Percentiles rank a stretch among this genome's conserved stretches.
Conservation (phyloP, 108 stramenopile species). For the Fistulifera pelliculosa region DNA sequence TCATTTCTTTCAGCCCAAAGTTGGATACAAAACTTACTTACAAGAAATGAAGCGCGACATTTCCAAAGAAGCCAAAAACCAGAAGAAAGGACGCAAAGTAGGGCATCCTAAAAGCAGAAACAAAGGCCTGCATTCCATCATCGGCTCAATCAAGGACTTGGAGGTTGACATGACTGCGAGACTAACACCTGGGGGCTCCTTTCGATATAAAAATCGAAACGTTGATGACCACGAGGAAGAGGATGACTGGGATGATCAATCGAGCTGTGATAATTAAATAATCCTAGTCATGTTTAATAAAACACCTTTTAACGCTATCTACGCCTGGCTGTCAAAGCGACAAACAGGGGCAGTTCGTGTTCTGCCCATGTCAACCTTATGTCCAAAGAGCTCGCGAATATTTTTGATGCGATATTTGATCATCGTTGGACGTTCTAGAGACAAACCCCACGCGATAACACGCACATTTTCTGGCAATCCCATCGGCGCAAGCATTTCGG, state of each 20-base stretch:
- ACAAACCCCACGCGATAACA: slow-evolving; percentile 99
- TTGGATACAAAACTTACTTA: slow-evolving; percentile 41
- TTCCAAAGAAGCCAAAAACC: slow-evolving; percentile 9
- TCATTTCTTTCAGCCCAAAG: background rate
- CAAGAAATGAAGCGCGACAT: slow-evolving; percentile 23
- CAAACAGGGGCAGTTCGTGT: slow-evolving; percentile 92
- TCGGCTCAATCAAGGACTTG: slow-evolving; percentile 11
- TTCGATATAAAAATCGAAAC: slow-evolving; percentile 5
- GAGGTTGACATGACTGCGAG: slow-evolving; percentile 25
- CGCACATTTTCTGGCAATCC: slow-evolving; percentile 99
- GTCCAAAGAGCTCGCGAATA: slow-evolving; percentile 99
- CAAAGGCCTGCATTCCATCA: background rate
- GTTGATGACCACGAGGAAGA: background rate
- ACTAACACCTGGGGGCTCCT: slow-evolving; percentile 37
- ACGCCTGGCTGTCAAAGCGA: slow-evolving; percentile 56
- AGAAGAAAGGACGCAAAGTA: slow-evolving; percentile 10
- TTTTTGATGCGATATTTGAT: slow-evolving; percentile 99
- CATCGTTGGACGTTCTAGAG: slow-evolving; percentile 99
- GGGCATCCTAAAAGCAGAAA: background rate
- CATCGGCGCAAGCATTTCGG: slow-evolving; percentile 99
- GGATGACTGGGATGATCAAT: no score
- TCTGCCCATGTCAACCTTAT: slow-evolving; percentile 96
- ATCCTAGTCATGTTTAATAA: no score
- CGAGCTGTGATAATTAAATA: no score
- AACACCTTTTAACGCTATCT: slow-evolving; percentile 1